Evolutionary conservation across 768 basidiomycete species (phyloP), one percentile per base, ranked within the genome.

Genomic region (Hirschioporus abietinus): DNA sequence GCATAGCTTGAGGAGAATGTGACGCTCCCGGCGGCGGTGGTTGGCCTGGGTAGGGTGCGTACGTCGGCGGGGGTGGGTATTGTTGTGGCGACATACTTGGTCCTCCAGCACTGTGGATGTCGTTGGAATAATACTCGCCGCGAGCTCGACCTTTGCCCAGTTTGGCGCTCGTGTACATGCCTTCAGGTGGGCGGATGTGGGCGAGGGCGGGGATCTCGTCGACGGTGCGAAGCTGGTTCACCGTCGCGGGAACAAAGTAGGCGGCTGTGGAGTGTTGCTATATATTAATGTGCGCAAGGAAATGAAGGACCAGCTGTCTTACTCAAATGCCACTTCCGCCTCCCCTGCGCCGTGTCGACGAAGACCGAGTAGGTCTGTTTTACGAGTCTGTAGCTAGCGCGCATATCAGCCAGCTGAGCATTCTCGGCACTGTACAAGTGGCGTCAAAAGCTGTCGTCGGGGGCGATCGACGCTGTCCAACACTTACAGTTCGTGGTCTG

Each of bases 291-390:
- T 23, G 60, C 30, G 25, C 25, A 25, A 25, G 18, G 24, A 34
- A 61, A 58, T 30, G 61, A n/a, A 63, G 60, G 25, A 24, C 24
- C 30, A 34, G 20, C 34, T 52, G 57, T 77, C 88, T 64, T 74
- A 91, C 91, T 92, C 35, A 93, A 81, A 70, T 93, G 91, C 91
- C 91, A 92, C 71, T 93, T 93, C 69, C 88, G 82, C 66, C 84
- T 83, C n/a, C 89, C 90, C 36, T 75, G 73, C 23, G 82, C 71
- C 1, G 85, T 88, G n/a, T 88, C 82, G 42, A 91, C 88, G 70
- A 82, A 90, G 30, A 90, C 90, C 8, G 90, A 91, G 73, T 91
- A 93, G 0, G 91, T 92, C 74, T 93, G 91, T 72, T 92, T 92
- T 66, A 90, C 82, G 30, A 92, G 81, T 63, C 87, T 83, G 65